Percentiles rank a stretch among this genome's conserved stretches.
phyloP scores from a whole-genome alignment of 768 basidiomycete genomes.

The Tephrocybe sp. region DNA sequence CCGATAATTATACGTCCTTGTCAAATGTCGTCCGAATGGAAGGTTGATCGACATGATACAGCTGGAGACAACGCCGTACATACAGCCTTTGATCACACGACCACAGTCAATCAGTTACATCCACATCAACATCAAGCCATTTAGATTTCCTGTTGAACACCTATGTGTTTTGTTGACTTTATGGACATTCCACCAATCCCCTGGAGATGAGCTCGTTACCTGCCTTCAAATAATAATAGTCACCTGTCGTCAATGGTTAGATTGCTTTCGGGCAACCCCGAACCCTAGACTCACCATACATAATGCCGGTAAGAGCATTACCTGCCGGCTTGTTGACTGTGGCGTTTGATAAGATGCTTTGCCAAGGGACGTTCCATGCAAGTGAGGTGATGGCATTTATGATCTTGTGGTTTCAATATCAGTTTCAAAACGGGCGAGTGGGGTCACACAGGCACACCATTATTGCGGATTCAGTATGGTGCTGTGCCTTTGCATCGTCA shows the following conservation, averaged over 20 bases:
- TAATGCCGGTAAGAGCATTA: slow-evolving; percentile 15
- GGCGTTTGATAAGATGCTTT: slow-evolving; percentile 20
- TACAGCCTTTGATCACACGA: no score
- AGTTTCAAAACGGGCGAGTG: not conserved
- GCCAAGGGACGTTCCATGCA: slow-evolving; percentile 19
- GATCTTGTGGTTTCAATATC: slow-evolving; percentile 7
- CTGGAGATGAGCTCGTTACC: slow-evolving; percentile 52
- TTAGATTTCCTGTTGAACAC: no score
- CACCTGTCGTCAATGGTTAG: slow-evolving; percentile 35
- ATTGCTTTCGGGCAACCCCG: not conserved
- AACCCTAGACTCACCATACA: slow-evolving; percentile 32
- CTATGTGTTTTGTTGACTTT: not conserved
- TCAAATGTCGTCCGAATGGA: no score
- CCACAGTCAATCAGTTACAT: not conserved
- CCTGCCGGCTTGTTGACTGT: slow-evolving; percentile 20
- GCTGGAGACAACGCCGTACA: no score
- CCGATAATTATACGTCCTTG: no score
- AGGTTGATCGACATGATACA: no score
- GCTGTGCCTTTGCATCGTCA: slow-evolving; percentile 28
- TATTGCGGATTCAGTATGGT: slow-evolving; percentile 52
- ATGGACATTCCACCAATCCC: slow-evolving; percentile 40
- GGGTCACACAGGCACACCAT: slow-evolving; percentile 30
- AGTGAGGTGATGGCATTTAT: slow-evolving; percentile 14
- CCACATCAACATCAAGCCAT: no score
- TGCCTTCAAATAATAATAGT: slow-evolving; percentile 61